phyloP scores from a whole-genome alignment of 2,329 filamentous ascomycete genomes.

The Myriangium duriaei region DNA sequence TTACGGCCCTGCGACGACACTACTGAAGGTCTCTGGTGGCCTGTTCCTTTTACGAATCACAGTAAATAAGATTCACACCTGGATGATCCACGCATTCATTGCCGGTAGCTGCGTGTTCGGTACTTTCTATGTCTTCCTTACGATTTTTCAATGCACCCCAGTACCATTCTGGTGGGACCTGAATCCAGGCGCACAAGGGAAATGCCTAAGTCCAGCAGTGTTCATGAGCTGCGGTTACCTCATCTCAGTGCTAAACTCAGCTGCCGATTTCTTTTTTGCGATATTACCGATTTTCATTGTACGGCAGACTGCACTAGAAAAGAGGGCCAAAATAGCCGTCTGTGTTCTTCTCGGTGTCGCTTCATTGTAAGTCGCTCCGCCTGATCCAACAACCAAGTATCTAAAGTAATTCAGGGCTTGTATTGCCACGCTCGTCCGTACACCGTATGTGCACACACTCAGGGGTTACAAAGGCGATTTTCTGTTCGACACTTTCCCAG shows the following conservation, averaged over 20 bases:
- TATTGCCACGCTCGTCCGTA: constrained; percentile 36
- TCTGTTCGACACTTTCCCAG: constrained; percentile 31
- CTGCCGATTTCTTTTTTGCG: constrained; percentile 31
- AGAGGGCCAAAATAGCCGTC: constrained; percentile 25
- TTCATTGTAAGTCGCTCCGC: constrained; percentile 23
- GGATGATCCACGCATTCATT: constrained; percentile 37
- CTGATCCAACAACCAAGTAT: constrained; percentile 11
- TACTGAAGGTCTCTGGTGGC: constrained; percentile 40
- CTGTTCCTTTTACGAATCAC: constrained; percentile 44
- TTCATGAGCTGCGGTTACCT: constrained; percentile 32
- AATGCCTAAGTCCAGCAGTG: constrained; percentile 31
- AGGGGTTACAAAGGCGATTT: constrained; percentile 29
- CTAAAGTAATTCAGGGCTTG: constrained; percentile 29
- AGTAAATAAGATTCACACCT: constrained; percentile 31
- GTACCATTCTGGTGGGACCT: constrained; percentile 40
- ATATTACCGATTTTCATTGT: constrained; percentile 31
- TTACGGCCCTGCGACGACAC: constrained; percentile 37
- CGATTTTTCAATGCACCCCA: constrained; percentile 42
- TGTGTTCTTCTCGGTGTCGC: constrained; percentile 29
- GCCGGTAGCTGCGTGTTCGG: constrained; percentile 33
- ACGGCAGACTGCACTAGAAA: constrained; percentile 29
- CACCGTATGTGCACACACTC: constrained; percentile 30
- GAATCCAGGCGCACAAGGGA: constrained; percentile 24
- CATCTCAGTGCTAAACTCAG: constrained; percentile 25
- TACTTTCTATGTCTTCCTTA: constrained; percentile 37